Evolutionary conservation across 805 yeast genomes (phyloP), one percentile per base, ranked within the genome.

Genomic region (Pichia gijzeniarum): DNA sequence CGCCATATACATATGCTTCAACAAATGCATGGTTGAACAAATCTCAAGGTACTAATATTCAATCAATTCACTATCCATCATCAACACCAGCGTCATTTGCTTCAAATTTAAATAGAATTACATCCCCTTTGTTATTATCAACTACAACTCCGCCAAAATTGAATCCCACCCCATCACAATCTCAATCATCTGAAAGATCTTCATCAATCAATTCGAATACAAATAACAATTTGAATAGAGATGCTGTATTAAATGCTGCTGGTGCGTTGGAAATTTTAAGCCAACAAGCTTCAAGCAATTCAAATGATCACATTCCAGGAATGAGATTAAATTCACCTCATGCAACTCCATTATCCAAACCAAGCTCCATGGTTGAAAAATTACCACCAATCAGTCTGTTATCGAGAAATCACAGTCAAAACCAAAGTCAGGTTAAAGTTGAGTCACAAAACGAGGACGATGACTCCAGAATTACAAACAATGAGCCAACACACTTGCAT

Each of bases 71-170:
- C 60, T 80, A 79, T 56, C 87, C 87, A 6, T 69, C 78, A 4
- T 78, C 84, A 0, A 79, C 85, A 2, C 87, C 87, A 14, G 75
- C 85, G 2, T 85, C 79, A 55, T 81, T 78, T 69, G 85, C 83
- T 27, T 78, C 83, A 0, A 80, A 80, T 36, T 61, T 81, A 42
- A 74, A 76, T 49, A 61, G 80, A 31, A 80, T 81, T 47, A 80
- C 86, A 0, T 79, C 85, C 14, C 87, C 87, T 0, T 64, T 81
- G 42, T 62, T 81, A 48, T 66, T 82, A 37, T 74, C 82, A 7
- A 76, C 80, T 38, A 44, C 70, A 43, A 43, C 68, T 40, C 52
- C 62, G 19, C 53, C 62, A 4, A 60, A 61, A 40, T 35, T 69
- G 67, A 47, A 61, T 63, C 57, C 74, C 63, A 48, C 51, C 3